Evolutionary conservation across 2,329 filamentous ascomycete genomes (phyloP).

Genomic region (Pseudogymnoascus pannorum): DNA sequence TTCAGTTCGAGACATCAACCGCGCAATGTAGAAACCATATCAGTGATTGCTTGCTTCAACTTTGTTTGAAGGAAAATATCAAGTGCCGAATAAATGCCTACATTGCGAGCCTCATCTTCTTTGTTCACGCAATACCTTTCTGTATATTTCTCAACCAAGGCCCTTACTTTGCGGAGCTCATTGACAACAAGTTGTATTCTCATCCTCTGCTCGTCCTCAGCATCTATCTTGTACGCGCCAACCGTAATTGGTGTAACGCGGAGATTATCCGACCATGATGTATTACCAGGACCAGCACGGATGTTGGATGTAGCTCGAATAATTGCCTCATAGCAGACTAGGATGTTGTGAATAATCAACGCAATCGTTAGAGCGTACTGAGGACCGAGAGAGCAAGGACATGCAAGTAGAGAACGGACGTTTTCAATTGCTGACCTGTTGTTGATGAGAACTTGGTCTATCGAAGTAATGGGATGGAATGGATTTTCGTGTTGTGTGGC

Average conservation of each 20-base stretch:
- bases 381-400: not conserved
- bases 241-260: not conserved
- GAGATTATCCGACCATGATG: not conserved
- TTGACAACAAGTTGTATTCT: not conserved
- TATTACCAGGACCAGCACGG: not conserved
- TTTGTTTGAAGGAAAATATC: not conserved
- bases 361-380: not conserved
- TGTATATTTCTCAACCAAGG: not conserved
- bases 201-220: constrained; percentile 1
- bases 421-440: constrained; percentile 5
- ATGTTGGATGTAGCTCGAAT: not conserved
- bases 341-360: not conserved
- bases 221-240: constrained; percentile 1
- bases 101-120: not conserved
- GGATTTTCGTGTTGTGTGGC: not conserved
- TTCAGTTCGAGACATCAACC: not conserved
- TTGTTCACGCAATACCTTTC: not conserved
- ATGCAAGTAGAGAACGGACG: not conserved
- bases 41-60: not conserved
- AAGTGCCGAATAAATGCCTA: not conserved
- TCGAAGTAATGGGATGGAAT: not conserved
- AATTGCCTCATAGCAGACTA: constrained; percentile 1
- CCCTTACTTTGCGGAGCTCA: constrained; percentile 5
- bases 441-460: constrained; percentile 3
- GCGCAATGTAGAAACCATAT: not conserved